A percentile compares a stretch with the other conserved stretches of the same genome.
Evolutionary conservation across 257 asterid species (phyloP).

Genomic region (Nicotiana paniculata): DNA sequence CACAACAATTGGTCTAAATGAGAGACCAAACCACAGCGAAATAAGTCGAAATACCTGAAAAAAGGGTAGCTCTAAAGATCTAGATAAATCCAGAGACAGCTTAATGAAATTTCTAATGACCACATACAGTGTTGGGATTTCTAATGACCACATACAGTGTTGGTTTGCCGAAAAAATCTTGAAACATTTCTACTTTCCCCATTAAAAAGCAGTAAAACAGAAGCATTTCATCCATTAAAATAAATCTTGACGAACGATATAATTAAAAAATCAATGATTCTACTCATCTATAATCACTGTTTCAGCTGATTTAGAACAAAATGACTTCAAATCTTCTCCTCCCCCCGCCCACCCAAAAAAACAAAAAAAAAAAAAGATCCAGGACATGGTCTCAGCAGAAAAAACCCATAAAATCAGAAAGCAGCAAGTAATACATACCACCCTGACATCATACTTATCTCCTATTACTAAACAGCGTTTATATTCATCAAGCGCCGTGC

Average conservation of each 20-base stretch:
- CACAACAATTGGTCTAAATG: conserved; percentile 57
- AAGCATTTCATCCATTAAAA: background rate
- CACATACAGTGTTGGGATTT: background rate
- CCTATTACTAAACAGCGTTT: conserved; percentile 81
- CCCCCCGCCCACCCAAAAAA: background rate
- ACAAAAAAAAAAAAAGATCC: background rate
- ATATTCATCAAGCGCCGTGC: conserved; percentile 82
- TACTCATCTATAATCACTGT: background rate
- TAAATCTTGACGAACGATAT: background rate
- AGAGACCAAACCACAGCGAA: conserved; percentile 93
- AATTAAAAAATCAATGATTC: background rate
- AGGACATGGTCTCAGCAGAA: conserved; percentile 2
- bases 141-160: background rate
- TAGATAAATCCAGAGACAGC: conserved; percentile 1
- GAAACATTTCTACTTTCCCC: background rate
- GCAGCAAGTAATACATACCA: conserved; percentile 48
- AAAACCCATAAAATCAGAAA: conserved; percentile 3
- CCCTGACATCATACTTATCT: conserved; percentile 87
- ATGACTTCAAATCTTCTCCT: background rate
- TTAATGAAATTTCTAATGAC: background rate
- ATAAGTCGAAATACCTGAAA: conserved; percentile 90
- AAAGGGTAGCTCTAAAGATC: background rate
- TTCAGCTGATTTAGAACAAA: background rate
- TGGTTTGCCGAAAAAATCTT: background rate
- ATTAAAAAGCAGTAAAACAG: background rate